phyloP scores from a whole-genome alignment of 257 asterid species.

The Salvia rosmarinus region DNA sequence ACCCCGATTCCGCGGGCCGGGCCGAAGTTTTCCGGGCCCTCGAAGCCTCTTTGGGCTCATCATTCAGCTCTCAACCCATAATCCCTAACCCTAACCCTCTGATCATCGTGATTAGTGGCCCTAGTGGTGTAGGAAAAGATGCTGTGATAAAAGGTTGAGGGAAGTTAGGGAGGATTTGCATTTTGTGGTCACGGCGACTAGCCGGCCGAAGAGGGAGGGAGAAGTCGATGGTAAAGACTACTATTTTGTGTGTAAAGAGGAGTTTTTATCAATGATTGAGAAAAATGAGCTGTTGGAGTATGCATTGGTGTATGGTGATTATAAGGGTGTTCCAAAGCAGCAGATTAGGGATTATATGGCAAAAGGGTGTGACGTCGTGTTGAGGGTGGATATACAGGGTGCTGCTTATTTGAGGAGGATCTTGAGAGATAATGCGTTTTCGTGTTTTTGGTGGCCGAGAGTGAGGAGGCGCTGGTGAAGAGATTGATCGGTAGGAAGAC shows the following conservation, averaged over 20 bases:
- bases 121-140: conserved; percentile 97
- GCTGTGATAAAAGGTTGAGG: conserved; percentile 74
- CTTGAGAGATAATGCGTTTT: conserved; percentile 69
- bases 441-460: conserved; percentile 87
- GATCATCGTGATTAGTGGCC: conserved; percentile 85
- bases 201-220: conserved; percentile 64
- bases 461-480: conserved; percentile 91
- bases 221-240: conserved; percentile 88
- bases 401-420: conserved; percentile 73
- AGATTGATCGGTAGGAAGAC: conserved; percentile 88
- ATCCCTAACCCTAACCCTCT: conserved; percentile 68
- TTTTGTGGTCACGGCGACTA: conserved; percentile 91
- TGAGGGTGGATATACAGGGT: conserved; percentile 95
- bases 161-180: conserved; percentile 77
- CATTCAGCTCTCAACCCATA: conserved; percentile 71
- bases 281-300: conserved; percentile 81
- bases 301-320: conserved; percentile 93
- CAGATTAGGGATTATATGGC: conserved; percentile 84
- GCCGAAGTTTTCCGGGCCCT: conserved; percentile 74
- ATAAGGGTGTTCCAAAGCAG: conserved; percentile 83
- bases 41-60: conserved; percentile 77
- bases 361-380: conserved; percentile 77
- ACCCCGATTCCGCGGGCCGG: conserved; percentile 52
- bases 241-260: conserved; percentile 71
- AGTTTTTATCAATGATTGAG: conserved; percentile 74